Conservation (phyloP, 129 eudicot species). For the Mikania micrantha region DNA sequence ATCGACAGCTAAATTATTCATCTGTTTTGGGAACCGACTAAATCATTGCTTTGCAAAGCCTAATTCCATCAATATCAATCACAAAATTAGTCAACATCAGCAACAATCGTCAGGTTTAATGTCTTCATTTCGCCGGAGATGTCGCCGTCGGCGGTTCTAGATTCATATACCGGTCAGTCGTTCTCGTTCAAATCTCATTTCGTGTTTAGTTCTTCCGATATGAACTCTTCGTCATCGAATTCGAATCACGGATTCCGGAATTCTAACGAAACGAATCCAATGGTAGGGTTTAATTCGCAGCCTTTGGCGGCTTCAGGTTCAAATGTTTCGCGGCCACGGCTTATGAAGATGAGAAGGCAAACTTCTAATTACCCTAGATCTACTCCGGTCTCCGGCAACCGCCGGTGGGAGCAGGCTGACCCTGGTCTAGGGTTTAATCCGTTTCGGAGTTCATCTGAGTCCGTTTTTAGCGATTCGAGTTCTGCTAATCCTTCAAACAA, state of each 20-base stretch:
- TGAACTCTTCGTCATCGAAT: constrained; percentile 36
- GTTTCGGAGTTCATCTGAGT: constrained; percentile 9
- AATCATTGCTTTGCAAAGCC: too few species aligned
- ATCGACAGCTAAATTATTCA: constrained; percentile 1
- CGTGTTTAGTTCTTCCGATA: neutral
- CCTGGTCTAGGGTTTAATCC: constrained; percentile 42
- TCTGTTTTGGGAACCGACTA: too few species aligned
- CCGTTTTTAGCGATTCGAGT: constrained; percentile 1
- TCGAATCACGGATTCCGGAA: constrained; percentile 21
- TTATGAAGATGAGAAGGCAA: constrained; percentile 49
- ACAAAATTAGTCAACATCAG: constrained; percentile 10
- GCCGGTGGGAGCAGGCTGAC: neutral
- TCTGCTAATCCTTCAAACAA: constrained; percentile 7
- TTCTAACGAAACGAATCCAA: constrained; percentile 3
- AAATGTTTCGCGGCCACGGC: constrained; percentile 41
- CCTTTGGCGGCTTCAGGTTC: constrained; percentile 12
- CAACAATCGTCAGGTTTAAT: constrained; percentile 27
- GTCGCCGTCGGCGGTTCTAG: constrained; percentile 24
- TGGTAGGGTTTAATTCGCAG: constrained; percentile 42
- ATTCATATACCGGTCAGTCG: constrained; percentile 14
- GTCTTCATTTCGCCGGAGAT: constrained; percentile 21
- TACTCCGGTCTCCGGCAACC: constrained; percentile 8
- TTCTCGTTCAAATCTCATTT: neutral
- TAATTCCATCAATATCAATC: constrained; percentile 1
- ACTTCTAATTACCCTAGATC: constrained; percentile 28